Conservation (phyloP, 805 yeast species). For the Cyberlindnera meyerae region DNA sequence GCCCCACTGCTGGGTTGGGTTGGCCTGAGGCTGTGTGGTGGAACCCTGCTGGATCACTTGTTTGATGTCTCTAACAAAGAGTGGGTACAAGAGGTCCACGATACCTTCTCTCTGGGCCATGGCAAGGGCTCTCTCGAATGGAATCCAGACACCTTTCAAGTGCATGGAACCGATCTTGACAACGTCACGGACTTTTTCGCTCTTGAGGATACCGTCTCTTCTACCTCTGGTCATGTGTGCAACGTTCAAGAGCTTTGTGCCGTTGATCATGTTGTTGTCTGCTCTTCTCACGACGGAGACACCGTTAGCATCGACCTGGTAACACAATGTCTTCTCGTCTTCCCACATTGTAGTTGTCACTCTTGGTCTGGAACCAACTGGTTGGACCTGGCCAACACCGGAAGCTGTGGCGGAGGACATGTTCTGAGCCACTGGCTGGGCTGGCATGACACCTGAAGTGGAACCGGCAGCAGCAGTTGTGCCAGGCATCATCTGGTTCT, state of each 20-base stretch:
- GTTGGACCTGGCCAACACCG: conserved; percentile 27
- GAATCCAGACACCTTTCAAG: conserved; percentile 87
- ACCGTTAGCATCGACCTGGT: conserved; percentile 80
- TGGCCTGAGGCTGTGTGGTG: conserved; percentile 27
- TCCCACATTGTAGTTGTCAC: conserved; percentile 91
- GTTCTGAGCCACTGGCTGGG: conserved; percentile 10
- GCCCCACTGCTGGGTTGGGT: conserved; percentile 16
- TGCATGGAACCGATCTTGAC: conserved; percentile 87
- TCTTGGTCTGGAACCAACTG: conserved; percentile 40
- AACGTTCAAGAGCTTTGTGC: conserved; percentile 76
- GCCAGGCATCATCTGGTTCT: conserved; percentile 18
- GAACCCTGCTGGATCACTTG: conserved; percentile 34
- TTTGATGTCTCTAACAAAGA: conserved; percentile 72
- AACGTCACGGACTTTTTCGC: conserved; percentile 72
- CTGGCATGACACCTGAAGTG: conserved; percentile 1
- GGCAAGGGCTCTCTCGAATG: conserved; percentile 74
- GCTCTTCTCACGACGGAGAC: conserved; percentile 80
- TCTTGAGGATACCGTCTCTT: conserved; percentile 77
- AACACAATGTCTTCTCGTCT: conserved; percentile 78
- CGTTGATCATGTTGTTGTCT: conserved; percentile 81
- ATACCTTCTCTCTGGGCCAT: conserved; percentile 80
- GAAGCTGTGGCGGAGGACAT: conserved; percentile 12
- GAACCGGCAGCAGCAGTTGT: conserved; percentile 6
- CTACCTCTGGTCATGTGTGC: conserved; percentile 87
- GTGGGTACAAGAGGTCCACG: conserved; percentile 58